Evolutionary conservation across 2,329 filamentous ascomycete genomes (phyloP).

Genomic region (Chaetothyriales sp.): DNA sequence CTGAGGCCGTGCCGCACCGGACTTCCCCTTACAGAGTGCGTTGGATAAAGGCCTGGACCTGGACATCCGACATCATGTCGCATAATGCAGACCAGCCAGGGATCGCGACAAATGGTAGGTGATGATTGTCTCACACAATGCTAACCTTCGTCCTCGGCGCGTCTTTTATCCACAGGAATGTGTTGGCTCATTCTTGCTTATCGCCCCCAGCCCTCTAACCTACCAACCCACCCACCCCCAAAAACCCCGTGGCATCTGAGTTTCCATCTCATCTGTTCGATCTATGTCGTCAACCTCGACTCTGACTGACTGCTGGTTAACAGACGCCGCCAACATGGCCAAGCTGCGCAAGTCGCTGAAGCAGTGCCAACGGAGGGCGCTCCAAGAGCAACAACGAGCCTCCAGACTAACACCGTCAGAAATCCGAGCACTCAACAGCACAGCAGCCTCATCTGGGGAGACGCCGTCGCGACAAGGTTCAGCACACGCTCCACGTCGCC

Average conservation of each 20-base stretch:
- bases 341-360: conserved; percentile 16
- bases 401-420: conserved; percentile 16
- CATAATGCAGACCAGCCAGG: neutral
- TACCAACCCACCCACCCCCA: too few species aligned
- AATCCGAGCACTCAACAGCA: conserved; percentile 16
- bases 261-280: neutral
- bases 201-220: neutral
- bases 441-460: neutral
- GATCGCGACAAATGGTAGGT: neutral
- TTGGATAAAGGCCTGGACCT: neutral
- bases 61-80: neutral
- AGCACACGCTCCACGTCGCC: neutral
- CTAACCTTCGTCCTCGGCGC: neutral
- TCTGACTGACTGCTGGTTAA: neutral
- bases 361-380: conserved; percentile 12
- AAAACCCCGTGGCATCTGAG: neutral
- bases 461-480: neutral
- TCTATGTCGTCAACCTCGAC: too few species aligned
- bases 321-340: conserved; percentile 17
- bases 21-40: neutral
- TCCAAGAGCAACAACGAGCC: conserved; percentile 10
- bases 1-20: neutral
- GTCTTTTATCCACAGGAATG: neutral
- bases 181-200: neutral
- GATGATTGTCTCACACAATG: neutral